These are phyloP conservation scores for Carex arenaria DNA, from an alignment of 202 grass and related monocot genomes.

Conservation along the genomic window DNA sequence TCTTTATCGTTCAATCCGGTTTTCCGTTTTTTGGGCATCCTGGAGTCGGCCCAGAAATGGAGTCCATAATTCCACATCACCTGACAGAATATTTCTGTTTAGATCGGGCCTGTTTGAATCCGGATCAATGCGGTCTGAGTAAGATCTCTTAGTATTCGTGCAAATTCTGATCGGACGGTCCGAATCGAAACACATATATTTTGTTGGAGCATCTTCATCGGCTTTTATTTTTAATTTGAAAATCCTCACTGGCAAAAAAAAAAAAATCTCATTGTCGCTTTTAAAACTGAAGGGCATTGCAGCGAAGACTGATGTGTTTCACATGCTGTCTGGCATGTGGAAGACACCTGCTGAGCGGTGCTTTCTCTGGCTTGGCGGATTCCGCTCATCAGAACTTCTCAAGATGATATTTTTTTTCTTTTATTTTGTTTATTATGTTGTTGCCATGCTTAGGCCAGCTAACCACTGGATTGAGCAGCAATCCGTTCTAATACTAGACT, in stretches of 20 bases:
- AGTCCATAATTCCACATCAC: not conserved
- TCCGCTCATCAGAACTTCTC: constrained; percentile 77
- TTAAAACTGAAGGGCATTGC: constrained; percentile 76
- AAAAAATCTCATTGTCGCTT: not conserved
- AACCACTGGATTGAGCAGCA: not conserved
- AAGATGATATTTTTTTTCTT: constrained; percentile 40
- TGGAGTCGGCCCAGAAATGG: not conserved
- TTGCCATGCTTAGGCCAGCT: not conserved
- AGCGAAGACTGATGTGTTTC: constrained; percentile 82
- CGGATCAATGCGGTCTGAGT: too few relatives aligned
- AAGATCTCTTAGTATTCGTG: too few relatives aligned
- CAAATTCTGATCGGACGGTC: too few relatives aligned
- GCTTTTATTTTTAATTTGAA: too few relatives aligned
- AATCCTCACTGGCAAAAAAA: too few relatives aligned
- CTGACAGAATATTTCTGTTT: too few relatives aligned
- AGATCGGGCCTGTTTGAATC: too few relatives aligned
- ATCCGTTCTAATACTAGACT: not conserved
- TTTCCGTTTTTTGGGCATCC: too few relatives aligned
- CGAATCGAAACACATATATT: too few relatives aligned
- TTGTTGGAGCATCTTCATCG: too few relatives aligned
- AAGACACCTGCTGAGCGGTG: constrained; percentile 85
- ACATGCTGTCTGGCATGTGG: constrained; percentile 89
- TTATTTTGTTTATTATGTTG: not conserved
- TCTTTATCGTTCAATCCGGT: not conserved
- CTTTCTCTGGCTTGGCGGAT: constrained; percentile 91